These are phyloP conservation scores for Pilatotrama ljubarskyi DNA, from an alignment of 768 basidiomycete species.

Conservation along the genomic window DNA sequence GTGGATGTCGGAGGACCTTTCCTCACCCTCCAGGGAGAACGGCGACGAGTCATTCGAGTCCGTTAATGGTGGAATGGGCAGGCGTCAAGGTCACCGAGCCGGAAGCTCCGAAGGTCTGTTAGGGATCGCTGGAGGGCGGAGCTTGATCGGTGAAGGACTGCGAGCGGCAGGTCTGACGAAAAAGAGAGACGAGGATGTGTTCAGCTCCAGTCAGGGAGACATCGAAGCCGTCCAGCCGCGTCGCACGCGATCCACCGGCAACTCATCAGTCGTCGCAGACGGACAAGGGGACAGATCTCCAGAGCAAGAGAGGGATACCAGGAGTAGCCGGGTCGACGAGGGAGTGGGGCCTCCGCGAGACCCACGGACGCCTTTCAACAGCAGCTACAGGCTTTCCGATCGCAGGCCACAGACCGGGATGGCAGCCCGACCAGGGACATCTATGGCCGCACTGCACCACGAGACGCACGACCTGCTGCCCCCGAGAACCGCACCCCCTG, in stretches of 20 bases:
- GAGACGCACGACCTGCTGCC: slow-evolving; percentile 29
- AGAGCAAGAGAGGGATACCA: slow-evolving; percentile 12
- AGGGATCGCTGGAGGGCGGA: slow-evolving; percentile 45
- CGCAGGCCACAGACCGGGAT: slow-evolving; percentile 12
- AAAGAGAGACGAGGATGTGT: slow-evolving; percentile 40
- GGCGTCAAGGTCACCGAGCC: slow-evolving; percentile 56
- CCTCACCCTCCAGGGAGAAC: slow-evolving; percentile 25
- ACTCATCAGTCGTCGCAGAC: slow-evolving; percentile 19
- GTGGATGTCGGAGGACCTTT: slow-evolving; percentile 54
- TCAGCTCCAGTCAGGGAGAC: slow-evolving; percentile 24
- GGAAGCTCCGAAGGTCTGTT: slow-evolving; percentile 72
- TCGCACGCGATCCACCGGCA: slow-evolving; percentile 28
- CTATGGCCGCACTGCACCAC: slow-evolving; percentile 36
- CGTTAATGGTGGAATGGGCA: slow-evolving; percentile 34
- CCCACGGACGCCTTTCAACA: slow-evolving; percentile 17
- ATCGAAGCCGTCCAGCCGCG: slow-evolving; percentile 10
- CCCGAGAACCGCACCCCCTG: slow-evolving; percentile 41
- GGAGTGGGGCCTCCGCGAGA: slow-evolving; percentile 14
- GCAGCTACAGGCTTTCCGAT: not conserved
- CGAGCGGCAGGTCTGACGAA: slow-evolving; percentile 67
- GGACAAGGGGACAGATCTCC: slow-evolving; percentile 7
- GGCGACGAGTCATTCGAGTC: slow-evolving; percentile 28
- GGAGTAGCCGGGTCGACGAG: slow-evolving; percentile 17
- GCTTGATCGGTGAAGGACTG: slow-evolving; percentile 65
- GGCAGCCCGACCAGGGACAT: slow-evolving; percentile 31